Evolutionary conservation across 768 basidiomycete species (phyloP).

Genomic region (Psilocybe sp.): DNA sequence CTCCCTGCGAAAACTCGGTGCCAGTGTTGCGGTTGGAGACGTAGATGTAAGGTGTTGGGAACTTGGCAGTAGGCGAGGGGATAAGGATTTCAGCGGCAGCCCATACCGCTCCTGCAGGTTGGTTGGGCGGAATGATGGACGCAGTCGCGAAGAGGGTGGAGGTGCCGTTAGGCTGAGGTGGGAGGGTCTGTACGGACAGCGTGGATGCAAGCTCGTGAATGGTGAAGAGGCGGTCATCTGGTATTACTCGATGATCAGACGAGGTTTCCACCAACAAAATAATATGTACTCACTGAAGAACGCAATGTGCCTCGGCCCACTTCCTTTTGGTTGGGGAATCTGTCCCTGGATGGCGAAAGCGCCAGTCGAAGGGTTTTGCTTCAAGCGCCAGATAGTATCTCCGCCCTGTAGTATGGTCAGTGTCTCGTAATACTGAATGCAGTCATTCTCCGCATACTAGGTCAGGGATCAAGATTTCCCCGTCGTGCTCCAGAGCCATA

Average conservation of each 20-base stretch:
- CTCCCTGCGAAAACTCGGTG: slow-evolving; percentile 46
- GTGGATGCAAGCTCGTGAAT: slow-evolving; percentile 58
- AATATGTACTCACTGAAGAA: slow-evolving; percentile 35
- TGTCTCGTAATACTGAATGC: not conserved
- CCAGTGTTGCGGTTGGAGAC: slow-evolving; percentile 63
- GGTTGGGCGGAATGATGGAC: slow-evolving; percentile 44
- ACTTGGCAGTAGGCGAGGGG: slow-evolving; percentile 41
- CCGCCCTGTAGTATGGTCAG: slow-evolving; percentile 42
- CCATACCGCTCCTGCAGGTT: slow-evolving; percentile 29
- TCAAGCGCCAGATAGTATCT: slow-evolving; percentile 69
- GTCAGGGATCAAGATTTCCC: slow-evolving; percentile 64
- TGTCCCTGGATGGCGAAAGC: slow-evolving; percentile 55
- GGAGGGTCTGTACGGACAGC: slow-evolving; percentile 56
- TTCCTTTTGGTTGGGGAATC: slow-evolving; percentile 59
- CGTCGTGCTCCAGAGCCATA: slow-evolving; percentile 54
- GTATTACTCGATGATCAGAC: not conserved
- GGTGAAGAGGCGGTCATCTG: slow-evolving; percentile 49
- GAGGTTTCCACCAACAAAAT: slow-evolving; percentile 22
- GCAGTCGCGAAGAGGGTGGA: slow-evolving; percentile 45
- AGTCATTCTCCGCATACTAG: slow-evolving; percentile 37
- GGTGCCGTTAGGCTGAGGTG: slow-evolving; percentile 48
- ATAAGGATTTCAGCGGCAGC: slow-evolving; percentile 66
- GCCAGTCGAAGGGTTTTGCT: slow-evolving; percentile 37
- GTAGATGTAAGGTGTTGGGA: slow-evolving; percentile 58
- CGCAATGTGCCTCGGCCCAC: slow-evolving; percentile 53